Evolutionary conservation across 106 monocot species (phyloP).

Genomic region (Dendrobium chrysotoxum): DNA sequence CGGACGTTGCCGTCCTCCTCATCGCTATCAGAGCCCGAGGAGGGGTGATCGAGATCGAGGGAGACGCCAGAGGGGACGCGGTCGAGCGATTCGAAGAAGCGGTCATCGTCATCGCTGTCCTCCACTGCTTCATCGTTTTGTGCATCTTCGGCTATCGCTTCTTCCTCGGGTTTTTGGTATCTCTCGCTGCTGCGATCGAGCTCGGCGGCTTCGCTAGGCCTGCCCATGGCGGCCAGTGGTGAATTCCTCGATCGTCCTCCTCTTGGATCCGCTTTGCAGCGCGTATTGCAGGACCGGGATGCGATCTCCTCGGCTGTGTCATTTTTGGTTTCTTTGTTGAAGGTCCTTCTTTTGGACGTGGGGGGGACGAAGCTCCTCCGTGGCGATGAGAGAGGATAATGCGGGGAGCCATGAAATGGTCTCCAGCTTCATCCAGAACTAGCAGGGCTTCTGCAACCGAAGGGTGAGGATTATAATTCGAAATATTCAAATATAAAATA

Average conservation of each 20-base stretch:
- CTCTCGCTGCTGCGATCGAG: neutral
- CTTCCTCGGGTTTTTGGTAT: neutral
- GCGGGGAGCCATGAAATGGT: conserved; percentile 5
- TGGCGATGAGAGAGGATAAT: neutral
- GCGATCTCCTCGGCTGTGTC: neutral
- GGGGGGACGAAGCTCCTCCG: neutral
- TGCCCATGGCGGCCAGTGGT: neutral
- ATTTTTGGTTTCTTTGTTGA: conserved; percentile 4
- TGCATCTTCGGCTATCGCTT: conserved; percentile 4
- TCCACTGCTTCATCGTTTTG: conserved; percentile 5
- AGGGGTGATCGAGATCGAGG: conserved; percentile 31
- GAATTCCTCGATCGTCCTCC: neutral
- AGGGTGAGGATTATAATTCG: too few species aligned
- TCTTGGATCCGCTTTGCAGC: neutral
- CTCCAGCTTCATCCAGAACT: neutral
- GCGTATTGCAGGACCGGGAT: neutral
- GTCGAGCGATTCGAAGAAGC: conserved; percentile 75
- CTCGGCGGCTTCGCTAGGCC: neutral
- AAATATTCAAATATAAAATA: too few species aligned
- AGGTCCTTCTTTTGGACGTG: neutral
- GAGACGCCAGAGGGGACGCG: conserved; percentile 62
- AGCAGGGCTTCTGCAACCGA: too few species aligned
- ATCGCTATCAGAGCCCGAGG: conserved; percentile 38
- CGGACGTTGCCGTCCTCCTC: conserved; percentile 47
- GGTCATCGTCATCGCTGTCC: conserved; percentile 18